These are phyloP conservation scores for Neonectria ditissima DNA, from an alignment of 2,329 filamentous ascomycete genomes.

Conservation along the genomic window DNA sequence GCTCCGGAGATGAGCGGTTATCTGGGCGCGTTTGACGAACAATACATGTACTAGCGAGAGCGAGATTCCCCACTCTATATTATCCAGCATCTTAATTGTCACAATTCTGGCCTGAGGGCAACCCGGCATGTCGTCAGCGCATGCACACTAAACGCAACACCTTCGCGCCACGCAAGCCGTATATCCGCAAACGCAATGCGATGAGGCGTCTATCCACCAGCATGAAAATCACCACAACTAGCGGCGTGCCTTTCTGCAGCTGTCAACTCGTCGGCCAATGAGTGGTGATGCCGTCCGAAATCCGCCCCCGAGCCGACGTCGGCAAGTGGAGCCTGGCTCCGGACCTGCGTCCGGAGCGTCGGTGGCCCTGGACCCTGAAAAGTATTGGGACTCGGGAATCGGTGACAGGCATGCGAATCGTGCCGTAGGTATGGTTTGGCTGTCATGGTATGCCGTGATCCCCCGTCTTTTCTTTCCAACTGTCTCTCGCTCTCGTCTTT, in stretches of 20 bases:
- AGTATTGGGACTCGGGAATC: constrained; percentile 30
- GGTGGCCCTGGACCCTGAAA: constrained; percentile 18
- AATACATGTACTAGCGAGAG: constrained; percentile 41
- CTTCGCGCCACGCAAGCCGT: constrained; percentile 2
- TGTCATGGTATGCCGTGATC: constrained; percentile 6
- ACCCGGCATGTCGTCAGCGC: not conserved
- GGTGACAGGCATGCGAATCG: constrained; percentile 13
- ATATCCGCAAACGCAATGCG: constrained; percentile 8
- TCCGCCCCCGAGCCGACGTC: constrained; percentile 25
- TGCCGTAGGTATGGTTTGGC: constrained; percentile 11
- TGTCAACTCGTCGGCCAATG: constrained; percentile 22
- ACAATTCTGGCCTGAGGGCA: not conserved
- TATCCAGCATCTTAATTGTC: not conserved
- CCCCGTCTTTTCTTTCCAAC: constrained; percentile 10
- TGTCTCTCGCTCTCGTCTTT: not conserved
- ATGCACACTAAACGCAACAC: constrained; percentile 2
- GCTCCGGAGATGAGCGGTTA: constrained; percentile 33
- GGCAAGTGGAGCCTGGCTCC: constrained; percentile 26
- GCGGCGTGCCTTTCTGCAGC: not conserved
- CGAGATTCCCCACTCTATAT: not conserved
- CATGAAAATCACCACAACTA: not conserved
- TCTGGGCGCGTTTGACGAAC: constrained; percentile 38
- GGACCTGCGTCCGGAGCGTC: constrained; percentile 22
- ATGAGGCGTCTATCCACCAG: not conserved
- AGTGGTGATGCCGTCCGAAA: constrained; percentile 18